These are phyloP conservation scores for Trichosanthes truncata DNA, from an alignment of 306 rosid species.

Conservation along the genomic window DNA sequence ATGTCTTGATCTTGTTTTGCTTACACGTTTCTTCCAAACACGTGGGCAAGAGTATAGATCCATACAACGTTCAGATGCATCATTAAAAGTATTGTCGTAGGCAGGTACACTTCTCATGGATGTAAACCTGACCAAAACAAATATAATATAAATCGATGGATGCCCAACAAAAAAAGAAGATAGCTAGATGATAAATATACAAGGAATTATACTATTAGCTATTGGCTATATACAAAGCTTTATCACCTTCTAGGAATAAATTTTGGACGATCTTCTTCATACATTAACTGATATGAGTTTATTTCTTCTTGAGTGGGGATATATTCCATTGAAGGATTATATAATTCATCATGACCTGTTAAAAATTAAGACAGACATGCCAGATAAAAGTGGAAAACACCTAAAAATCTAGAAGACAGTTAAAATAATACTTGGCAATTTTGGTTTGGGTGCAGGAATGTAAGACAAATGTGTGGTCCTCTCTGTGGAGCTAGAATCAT, in stretches of 20 bases:
- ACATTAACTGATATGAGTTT: conserved; percentile 70
- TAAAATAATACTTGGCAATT: conserved; percentile 67
- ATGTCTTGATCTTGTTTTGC: conserved; percentile 20
- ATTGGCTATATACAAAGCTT: background rate
- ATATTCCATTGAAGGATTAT: conserved; percentile 85
- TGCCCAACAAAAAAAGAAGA: background rate
- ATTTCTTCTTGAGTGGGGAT: conserved; percentile 94
- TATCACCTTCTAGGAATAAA: conserved; percentile 73
- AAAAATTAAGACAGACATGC: conserved; percentile 6
- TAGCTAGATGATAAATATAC: background rate
- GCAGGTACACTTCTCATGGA: conserved; percentile 86
- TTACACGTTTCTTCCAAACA: conserved; percentile 78
- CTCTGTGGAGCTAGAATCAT: conserved; percentile 59
- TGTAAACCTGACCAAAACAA: conserved; percentile 41
- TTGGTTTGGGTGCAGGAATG: conserved; percentile 88
- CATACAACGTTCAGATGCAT: conserved; percentile 74
- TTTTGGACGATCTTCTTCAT: conserved; percentile 86
- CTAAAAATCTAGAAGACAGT: conserved; percentile 7
- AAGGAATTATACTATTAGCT: background rate
- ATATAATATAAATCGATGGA: background rate
- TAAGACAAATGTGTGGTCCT: conserved; percentile 60
- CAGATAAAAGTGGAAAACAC: background rate
- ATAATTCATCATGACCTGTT: conserved; percentile 85
- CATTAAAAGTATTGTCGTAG: conserved; percentile 69
- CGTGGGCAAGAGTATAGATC: conserved; percentile 89